These are phyloP conservation scores for Gossypium sturtianum DNA, from an alignment of 345 rosid species.

Conservation along the genomic window DNA sequence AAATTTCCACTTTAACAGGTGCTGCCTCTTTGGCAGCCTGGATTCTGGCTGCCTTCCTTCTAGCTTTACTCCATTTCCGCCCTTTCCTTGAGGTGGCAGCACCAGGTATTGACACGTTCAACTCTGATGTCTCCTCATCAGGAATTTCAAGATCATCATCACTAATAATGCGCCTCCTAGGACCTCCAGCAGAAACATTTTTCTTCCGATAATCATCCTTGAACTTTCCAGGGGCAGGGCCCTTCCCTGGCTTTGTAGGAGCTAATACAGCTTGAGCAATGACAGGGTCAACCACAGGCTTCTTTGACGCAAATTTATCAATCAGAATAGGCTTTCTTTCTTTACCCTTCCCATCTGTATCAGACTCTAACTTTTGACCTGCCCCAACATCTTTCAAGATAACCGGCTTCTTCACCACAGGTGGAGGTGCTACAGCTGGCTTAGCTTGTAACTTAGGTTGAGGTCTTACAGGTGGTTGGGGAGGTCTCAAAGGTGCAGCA, in stretches of 20 bases:
- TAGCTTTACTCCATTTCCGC: constrained; percentile 98
- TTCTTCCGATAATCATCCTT: constrained; percentile 64
- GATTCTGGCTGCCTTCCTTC: constrained; percentile 84
- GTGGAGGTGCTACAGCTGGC: constrained; percentile 63
- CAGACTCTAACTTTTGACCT: constrained; percentile 41
- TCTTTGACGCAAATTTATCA: constrained; percentile 86
- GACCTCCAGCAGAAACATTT: constrained; percentile 47
- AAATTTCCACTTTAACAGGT: constrained; percentile 91
- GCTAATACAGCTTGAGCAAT: constrained; percentile 66
- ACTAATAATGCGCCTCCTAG: constrained; percentile 48
- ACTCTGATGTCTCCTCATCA: constrained; percentile 72
- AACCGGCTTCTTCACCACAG: constrained; percentile 52
- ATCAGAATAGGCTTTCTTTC: constrained; percentile 83
- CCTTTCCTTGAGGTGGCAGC: constrained; percentile 62
- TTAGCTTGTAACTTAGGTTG: constrained; percentile 68
- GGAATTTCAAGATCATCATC: constrained; percentile 44
- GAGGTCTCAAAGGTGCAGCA: constrained; percentile 31
- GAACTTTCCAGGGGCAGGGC: constrained; percentile 62
- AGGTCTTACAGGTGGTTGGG: constrained; percentile 54
- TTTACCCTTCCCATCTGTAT: constrained; percentile 41
- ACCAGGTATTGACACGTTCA: constrained; percentile 57
- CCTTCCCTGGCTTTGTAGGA: constrained; percentile 71
- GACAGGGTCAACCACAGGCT: constrained; percentile 60
- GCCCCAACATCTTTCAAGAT: constrained; percentile 80
- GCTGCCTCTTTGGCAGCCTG: constrained; percentile 95